A percentile compares a stretch with the other conserved stretches of the same genome.
Evolutionary conservation across 140 eudicot genomes (phyloP).

Genomic region (Ambrosia hybrid): DNA sequence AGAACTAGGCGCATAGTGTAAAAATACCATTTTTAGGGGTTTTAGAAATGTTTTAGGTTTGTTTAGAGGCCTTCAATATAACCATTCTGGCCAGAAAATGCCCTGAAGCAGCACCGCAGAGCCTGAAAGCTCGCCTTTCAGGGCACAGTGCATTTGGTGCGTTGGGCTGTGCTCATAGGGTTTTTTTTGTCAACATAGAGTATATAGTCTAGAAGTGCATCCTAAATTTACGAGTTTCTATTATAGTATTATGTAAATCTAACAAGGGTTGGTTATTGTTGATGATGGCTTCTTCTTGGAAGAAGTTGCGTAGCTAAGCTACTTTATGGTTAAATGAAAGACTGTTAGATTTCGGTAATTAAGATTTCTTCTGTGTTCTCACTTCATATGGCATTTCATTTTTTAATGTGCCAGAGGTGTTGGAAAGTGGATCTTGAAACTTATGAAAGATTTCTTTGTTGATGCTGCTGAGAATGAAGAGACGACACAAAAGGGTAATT

Average conservation of each 20-base stretch:
- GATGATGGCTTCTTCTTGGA: slow-evolving; percentile 9
- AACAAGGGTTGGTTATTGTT: slow-evolving; percentile 3
- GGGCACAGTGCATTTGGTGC: too few species aligned
- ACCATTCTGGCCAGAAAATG: too few species aligned
- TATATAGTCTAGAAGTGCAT: neutral
- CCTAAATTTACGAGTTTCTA: neutral
- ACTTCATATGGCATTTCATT: neutral
- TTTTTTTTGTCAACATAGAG: too few species aligned
- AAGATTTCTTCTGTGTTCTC: neutral
- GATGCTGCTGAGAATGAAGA: slow-evolving; percentile 55
- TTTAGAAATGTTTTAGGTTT: neutral
- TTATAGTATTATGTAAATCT: neutral
- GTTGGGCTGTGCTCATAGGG: too few species aligned
- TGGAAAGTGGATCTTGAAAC: slow-evolving; percentile 90
- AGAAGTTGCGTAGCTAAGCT: neutral
- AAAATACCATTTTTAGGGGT: too few species aligned
- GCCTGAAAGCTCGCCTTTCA: too few species aligned
- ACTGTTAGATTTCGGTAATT: neutral
- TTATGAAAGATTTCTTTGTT: slow-evolving; percentile 68
- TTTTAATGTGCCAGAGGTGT: slow-evolving; percentile 55
- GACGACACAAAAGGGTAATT: slow-evolving; percentile 50
- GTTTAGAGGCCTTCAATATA: neutral
- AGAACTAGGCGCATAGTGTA: too few species aligned
- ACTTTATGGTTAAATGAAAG: neutral
- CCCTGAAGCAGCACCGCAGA: too few species aligned